These are phyloP conservation scores for Oxytropis ochrocephala DNA, from an alignment of 306 rosid species.

Conservation along the genomic window DNA sequence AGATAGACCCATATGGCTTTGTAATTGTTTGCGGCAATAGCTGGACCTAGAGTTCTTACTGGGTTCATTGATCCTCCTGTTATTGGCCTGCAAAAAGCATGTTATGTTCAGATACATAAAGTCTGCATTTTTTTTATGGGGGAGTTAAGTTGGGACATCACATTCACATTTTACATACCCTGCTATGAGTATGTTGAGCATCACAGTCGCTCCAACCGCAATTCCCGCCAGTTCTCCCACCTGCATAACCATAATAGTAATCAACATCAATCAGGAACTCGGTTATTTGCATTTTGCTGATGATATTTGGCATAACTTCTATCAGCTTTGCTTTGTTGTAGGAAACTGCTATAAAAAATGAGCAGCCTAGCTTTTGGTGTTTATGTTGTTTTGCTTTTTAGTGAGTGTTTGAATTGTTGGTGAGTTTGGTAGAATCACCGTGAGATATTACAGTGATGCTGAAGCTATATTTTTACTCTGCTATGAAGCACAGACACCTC, in stretches of 20 bases:
- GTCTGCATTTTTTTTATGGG: neutral
- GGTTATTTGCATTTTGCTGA: neutral
- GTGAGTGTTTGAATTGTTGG: no score
- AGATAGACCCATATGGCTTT: constrained; percentile 81
- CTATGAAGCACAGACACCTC: no score
- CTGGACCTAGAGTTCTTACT: constrained; percentile 84
- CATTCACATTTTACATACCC: constrained; percentile 46
- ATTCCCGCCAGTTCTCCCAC: constrained; percentile 86
- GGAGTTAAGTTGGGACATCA: constrained; percentile 19
- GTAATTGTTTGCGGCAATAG: constrained; percentile 71
- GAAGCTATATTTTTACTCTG: no score
- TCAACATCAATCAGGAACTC: neutral
- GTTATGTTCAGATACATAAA: neutral
- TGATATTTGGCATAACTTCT: neutral
- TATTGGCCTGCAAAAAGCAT: constrained; percentile 39
- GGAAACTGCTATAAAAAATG: neutral
- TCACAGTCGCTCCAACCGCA: constrained; percentile 86
- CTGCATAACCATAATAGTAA: constrained; percentile 30
- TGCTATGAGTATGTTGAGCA: constrained; percentile 84
- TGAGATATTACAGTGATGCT: no score
- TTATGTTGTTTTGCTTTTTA: neutral
- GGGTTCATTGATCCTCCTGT: constrained; percentile 91
- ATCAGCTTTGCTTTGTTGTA: neutral
- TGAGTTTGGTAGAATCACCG: no score
- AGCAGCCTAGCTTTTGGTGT: neutral